Evolutionary conservation across 768 basidiomycete genomes (phyloP).

Genomic region (Trametes cinnabarina): DNA sequence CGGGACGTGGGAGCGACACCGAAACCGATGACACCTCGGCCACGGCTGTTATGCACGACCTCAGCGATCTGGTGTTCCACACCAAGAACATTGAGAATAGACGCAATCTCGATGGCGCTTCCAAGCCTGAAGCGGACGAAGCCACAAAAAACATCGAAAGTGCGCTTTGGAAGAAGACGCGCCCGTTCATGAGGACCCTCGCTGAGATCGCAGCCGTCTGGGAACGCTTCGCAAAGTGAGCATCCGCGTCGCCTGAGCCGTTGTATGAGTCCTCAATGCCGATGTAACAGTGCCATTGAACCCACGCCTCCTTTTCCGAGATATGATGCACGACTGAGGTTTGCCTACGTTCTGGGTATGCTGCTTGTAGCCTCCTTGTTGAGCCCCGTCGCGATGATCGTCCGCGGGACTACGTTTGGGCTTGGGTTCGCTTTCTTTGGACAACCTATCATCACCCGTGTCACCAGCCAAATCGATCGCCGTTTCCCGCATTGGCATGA

Average conservation of each 20-base stretch:
- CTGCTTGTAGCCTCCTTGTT: conserved; percentile 31
- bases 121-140: conserved; percentile 29
- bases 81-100: conserved; percentile 29
- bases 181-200: conserved; percentile 35
- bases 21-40: conserved; percentile 23
- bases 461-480: conserved; percentile 31
- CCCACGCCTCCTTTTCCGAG: conserved; percentile 38
- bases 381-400: conserved; percentile 30
- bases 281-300: conserved; percentile 34
- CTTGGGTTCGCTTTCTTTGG: conserved; percentile 41
- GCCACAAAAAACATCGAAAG: conserved; percentile 31
- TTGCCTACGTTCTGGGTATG: conserved; percentile 32
- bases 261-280: background rate
- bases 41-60: conserved; percentile 28
- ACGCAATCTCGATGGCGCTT: conserved; percentile 15
- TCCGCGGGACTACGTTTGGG: conserved; percentile 30
- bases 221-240: conserved; percentile 38
- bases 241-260: background rate
- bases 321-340: conserved; percentile 22
- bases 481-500: conserved; percentile 37
- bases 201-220: conserved; percentile 39
- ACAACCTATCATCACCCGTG: conserved; percentile 35
- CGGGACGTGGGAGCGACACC: conserved; percentile 19
- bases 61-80: conserved; percentile 29
- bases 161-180: conserved; percentile 34